Evolutionary conservation across 2,329 filamentous ascomycete species (phyloP), one percentile per base, ranked within the genome.

Genomic region (Aspergillus ustus): DNA sequence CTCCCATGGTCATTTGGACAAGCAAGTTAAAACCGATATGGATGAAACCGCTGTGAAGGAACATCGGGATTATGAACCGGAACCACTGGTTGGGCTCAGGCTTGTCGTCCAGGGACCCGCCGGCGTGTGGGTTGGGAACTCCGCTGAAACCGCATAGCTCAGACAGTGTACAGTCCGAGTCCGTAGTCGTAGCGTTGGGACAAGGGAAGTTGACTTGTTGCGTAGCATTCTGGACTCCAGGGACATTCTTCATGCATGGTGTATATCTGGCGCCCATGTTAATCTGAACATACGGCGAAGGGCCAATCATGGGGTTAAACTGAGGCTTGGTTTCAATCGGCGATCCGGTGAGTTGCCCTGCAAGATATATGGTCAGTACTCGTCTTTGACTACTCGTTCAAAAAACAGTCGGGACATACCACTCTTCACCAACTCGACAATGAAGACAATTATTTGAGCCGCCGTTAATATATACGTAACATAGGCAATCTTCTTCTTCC

Each of bases 251-350:
- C 95, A 99, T 99, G 78, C 95, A 99, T 7, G 93, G 92, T 3
- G 91, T 87, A 74, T 91, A 99, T 64, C 95, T 89, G 45, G 93
- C 92, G 61, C 95, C 95, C 92, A 99, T 97, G 77, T 96, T 96
- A 81, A 98, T 97, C 70, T 96, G 87, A 25, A 98, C 87, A 69
- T 92, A 92, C 1, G 89, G 86, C 5, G 93, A 97, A 1, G 95
- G 95, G 0, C 95, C 95, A 72, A 99, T 97, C 92, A 99, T 97
- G 61, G 91, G 91, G 79, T 98, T 99, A 81, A 99, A 96, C 17
- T 84, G 85, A 1, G 95, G 95, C 59, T 94, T 86, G 56, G 88
- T 93, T 80, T 82, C 78, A 58, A 83, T 82, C 4, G 80, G 86
- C 0, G 90, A 89, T 57, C 91, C 91, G 1, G 94, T 97, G 31